Evolutionary conservation across 129 eudicot genomes (phyloP), one percentile per base, ranked within the genome.

Genomic region (Flaveria ramosissima): DNA sequence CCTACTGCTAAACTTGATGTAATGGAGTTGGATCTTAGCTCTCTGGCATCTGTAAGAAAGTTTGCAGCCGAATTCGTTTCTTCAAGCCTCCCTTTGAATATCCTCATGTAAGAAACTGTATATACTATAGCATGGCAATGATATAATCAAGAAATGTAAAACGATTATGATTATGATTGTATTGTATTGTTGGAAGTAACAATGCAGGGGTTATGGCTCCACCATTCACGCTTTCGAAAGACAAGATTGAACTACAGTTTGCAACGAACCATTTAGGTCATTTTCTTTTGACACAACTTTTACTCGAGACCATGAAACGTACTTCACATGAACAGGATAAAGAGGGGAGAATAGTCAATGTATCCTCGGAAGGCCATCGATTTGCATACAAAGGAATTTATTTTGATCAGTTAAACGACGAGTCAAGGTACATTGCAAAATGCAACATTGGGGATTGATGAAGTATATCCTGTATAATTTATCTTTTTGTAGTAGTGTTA

Each of bases 181-280:
- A 4, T 45, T 16, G 7, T 72, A 1, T 61, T 68, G 42, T 78
- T 60, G 69, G 67, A 74, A 92, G 97, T 85, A 89, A 89, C 72
- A 92, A 92, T 80, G 97, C 97, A 77, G 96, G 97, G 51, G 79
- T 89, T 60, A 87, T 92, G 97, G 95, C 89, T 71, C 78, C 89
- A 48, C 95, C 97, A 0, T 92, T 81, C 78, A 72, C n/a, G 67
- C 89, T 89, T 71, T 86, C 97, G 12, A 62, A 87, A 83, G 97
- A 92, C 86, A 78, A 81, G 17, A 82, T 92, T 17, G 97, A 92
- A 67, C 69, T 87, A 71, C 97, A 91, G 42, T 91, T 92, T 80
- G 95, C 92, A 48, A 92, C 95, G 17, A 89, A 92, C 70, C 97
- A 92, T 83, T 64, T 91, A 79, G 97, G 96, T 66, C 97, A 92